Base-by-base conservation (phyloP, 257 asterid genomes). In the Capsicum pubescens region DNA sequence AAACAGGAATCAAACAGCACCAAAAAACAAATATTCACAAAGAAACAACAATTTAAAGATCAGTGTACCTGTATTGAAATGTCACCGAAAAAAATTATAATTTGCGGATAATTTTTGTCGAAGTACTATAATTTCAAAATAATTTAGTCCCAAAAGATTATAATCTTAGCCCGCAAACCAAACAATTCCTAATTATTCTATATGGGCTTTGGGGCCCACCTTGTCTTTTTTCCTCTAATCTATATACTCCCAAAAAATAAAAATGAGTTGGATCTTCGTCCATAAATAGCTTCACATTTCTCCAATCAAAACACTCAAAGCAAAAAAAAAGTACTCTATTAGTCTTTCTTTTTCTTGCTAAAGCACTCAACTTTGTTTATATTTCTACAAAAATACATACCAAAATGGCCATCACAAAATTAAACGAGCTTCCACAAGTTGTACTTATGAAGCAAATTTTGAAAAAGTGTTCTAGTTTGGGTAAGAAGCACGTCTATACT, bases 281-380 rank as follows among this genome's bases (percentile, higher is more conserved):
- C 70, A 86, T 91, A 93, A 91, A 92, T 91, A 91, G 89, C 88
- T 76, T 44, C 70, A 70, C 84, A 19, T 44, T 21, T 1, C 77
- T 58, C 9, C 0, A 13, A 12, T 35, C 46, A 48, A 14, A 54
- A 3, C 74, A 13, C 80, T 46, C 59, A 72, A 48, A 72, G 1
- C 42, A 10, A 72, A 48, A 6, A 39, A 12, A 14, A 21, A 26
- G 17, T 2, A 35, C 19, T 61, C 4, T 39, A 26, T 19, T 9
- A 1, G 10, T 19, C 21, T 72, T 16, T 8, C 50, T 26, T 26
- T 26, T 26, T 26, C 32, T 26, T 26, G 32, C 35, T 13, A 14
- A 44, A 13, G 26, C 36, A 7, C 48, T 42, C 17, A 9, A 48
- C 48, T 26, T 35, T 84, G 59, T 56, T 66, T 16, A 12, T 11